Percentiles rank a stretch among this genome's conserved stretches.
Conservation (phyloP, 805 yeast species). For the Yamadazyma takamatsuzukensis region DNA sequence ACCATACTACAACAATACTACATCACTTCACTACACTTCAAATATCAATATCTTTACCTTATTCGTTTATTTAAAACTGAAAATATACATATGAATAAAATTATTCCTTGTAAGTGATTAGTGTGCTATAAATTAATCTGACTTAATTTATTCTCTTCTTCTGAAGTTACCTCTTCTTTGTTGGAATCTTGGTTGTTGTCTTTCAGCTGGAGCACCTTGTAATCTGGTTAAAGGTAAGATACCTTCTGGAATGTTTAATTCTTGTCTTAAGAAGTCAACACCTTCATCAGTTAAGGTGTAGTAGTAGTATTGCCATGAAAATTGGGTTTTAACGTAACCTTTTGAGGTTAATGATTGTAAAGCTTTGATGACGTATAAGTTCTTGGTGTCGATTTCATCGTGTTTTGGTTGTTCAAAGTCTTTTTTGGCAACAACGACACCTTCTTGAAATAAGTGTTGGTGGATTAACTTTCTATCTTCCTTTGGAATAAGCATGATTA, state of each 20-base stretch:
- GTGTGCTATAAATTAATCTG: neutral
- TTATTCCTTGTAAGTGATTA: too few species aligned
- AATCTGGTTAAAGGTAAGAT: constrained; percentile 98
- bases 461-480: constrained; percentile 99
- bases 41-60: too few species aligned
- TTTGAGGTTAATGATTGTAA: constrained; percentile 97
- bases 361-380: constrained; percentile 97
- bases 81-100: too few species aligned
- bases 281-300: constrained; percentile 99
- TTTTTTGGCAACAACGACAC: constrained; percentile 99
- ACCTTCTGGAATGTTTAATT: constrained; percentile 98
- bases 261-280: constrained; percentile 96
- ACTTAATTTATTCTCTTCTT: constrained; percentile 47
- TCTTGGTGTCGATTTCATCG: constrained; percentile 97
- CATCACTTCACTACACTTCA: too few species aligned
- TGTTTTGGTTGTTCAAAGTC: constrained; percentile 97
- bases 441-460: constrained; percentile 99
- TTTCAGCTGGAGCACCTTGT: constrained; percentile 87
- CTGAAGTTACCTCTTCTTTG: constrained; percentile 51
- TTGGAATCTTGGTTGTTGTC: constrained; percentile 50
- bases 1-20: too few species aligned
- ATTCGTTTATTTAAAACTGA: too few species aligned
- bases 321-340: constrained; percentile 99
- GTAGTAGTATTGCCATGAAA: constrained; percentile 99
- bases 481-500: constrained; percentile 95